A percentile compares a stretch with the other conserved stretches of the same genome.
Evolutionary conservation across 192 early-diverging fungal species (phyloP).

Genomic region (Coemansia sp.): DNA sequence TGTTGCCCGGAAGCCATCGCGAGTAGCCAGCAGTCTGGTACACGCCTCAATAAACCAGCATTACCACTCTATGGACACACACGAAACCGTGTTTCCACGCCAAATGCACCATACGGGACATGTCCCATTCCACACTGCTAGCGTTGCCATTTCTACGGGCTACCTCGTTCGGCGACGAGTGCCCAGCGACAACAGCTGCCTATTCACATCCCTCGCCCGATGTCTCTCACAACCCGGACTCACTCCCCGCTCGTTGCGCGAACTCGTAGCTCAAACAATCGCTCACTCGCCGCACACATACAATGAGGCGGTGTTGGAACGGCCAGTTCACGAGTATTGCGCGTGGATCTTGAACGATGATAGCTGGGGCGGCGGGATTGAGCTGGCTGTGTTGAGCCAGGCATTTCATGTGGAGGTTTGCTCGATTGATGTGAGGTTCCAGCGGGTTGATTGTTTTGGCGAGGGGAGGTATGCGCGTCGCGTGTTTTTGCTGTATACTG

Average conservation of each 20-base stretch:
- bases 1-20: background rate
- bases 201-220: slow-evolving; percentile 55
- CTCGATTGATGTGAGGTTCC: slow-evolving; percentile 58
- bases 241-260: slow-evolving; percentile 24
- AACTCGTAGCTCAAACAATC: slow-evolving; percentile 45
- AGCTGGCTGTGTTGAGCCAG: slow-evolving; percentile 56
- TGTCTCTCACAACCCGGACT: slow-evolving; percentile 20
- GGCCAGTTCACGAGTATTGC: slow-evolving; percentile 51
- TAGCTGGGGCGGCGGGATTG: slow-evolving; percentile 65
- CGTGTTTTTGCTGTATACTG: slow-evolving; percentile 57
- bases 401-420: slow-evolving; percentile 58
- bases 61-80: background rate
- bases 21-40: background rate
- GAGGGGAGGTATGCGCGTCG: slow-evolving; percentile 47
- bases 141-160: slow-evolving; percentile 13
- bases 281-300: slow-evolving; percentile 45
- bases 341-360: slow-evolving; percentile 55
- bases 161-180: slow-evolving; percentile 35
- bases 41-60: background rate
- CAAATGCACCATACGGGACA: too few relatives aligned
- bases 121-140: background rate
- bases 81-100: background rate
- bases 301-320: slow-evolving; percentile 56
- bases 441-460: slow-evolving; percentile 63
- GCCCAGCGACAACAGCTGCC: slow-evolving; percentile 60